These are phyloP conservation scores for Gaillardinia entomophila DNA, from an alignment of 805 yeast genomes.

Conservation along the genomic window DNA sequence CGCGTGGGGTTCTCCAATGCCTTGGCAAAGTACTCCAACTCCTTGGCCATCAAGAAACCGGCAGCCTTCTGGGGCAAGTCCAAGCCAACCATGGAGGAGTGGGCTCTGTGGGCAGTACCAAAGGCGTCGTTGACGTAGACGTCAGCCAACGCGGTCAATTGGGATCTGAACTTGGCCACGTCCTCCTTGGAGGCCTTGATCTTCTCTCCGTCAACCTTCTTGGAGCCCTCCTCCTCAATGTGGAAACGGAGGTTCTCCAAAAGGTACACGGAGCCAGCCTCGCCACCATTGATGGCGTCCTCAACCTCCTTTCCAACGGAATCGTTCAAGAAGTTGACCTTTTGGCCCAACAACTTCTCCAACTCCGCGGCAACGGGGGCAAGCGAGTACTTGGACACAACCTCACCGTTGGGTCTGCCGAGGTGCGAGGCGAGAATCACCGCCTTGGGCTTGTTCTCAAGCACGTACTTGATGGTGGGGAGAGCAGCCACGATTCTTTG, in stretches of 20 bases:
- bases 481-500: constrained; percentile 99
- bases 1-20: constrained; percentile 97
- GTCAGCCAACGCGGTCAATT: constrained; percentile 89
- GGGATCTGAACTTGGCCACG: constrained; percentile 82
- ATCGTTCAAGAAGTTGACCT: constrained; percentile 81
- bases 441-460: constrained; percentile 86
- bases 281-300: constrained; percentile 65
- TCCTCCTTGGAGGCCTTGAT: constrained; percentile 84
- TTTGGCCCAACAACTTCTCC: constrained; percentile 59
- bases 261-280: constrained; percentile 77
- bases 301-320: constrained; percentile 92
- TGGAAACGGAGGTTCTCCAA: constrained; percentile 98
- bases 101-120: constrained; percentile 99
- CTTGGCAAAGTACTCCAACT: constrained; percentile 94
- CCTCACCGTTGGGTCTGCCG: constrained; percentile 99
- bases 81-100: constrained; percentile 98
- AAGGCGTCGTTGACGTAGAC: constrained; percentile 97
- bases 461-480: constrained; percentile 95
- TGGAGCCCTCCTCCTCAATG: constrained; percentile 92
- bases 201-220: constrained; percentile 82
- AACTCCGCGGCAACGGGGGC: constrained; percentile 92
- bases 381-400: constrained; percentile 77
- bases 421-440: constrained; percentile 93
- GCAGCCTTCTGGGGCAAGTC: constrained; percentile 95
- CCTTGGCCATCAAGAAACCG: constrained; percentile 98